Base-by-base conservation (phyloP, 2,329 filamentous ascomycete genomes). In the Aaosphaeria arxii region DNA sequence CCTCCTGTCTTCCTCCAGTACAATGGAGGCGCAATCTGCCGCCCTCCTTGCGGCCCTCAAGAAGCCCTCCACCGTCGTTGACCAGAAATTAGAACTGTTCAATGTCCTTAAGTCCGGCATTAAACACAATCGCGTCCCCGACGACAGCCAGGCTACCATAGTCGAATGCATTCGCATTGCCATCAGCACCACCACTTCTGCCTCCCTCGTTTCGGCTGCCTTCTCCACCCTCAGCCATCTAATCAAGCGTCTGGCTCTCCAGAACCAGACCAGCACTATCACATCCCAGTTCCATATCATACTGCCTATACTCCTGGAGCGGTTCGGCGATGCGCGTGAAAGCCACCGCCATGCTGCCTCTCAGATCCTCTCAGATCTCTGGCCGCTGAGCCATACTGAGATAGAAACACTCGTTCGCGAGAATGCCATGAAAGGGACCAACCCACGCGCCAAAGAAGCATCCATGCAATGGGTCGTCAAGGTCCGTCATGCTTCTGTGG, bases 81-180 rank as follows among this genome's bases (percentile, higher is more conserved):
- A 91, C 61, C 73, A 78, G 44, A 91, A 91, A 67, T 79, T 90
- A 54, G 77, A 83, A 55, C 80, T 82, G 46, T 82, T 96, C 59
- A 88, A 84, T 50, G 79, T 77, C 61, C 77, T 91, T 71, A 95
- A 96, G 73, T 91, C 88, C 40, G 83, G 85, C 68, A 96, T 96
- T 77, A 96, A 96, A 71, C 91, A 95, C 71, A 87, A 88, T 67
- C 91, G 91, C 74, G 89, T 96, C 41, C 89, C 90, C 51, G 89
- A 95, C 56, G 72, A 73, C 46, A 80, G 80, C 61, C 81, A 95
- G 59, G 73, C 83, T 29, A 77, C 83, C 49, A 83, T 96, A 54
- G 95, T 96, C 72, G 90, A 96, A 52, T 88, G 86, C 54, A 78
- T 95, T 62, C 86, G 87, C 54, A 74, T 84, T 45, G 88, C 89